Percentiles rank a stretch among this genome's conserved stretches.
These are phyloP conservation scores for Diplocarpon mali DNA, from an alignment of 2,329 filamentous ascomycete species.

Conservation along the genomic window DNA sequence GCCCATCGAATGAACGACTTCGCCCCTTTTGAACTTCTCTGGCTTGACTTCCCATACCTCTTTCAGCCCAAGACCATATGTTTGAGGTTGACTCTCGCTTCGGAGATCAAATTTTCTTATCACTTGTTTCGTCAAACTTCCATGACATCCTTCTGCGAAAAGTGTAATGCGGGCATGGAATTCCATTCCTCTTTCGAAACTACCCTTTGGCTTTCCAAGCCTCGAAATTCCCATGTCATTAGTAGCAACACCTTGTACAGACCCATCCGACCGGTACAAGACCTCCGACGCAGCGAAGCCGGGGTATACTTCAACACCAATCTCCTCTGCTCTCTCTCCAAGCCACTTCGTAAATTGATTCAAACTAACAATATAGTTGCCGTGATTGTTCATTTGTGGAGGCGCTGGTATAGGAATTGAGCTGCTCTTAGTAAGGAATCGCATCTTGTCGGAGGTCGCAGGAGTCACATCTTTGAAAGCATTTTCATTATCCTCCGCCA, in stretches of 20 bases:
- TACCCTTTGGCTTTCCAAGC: slow-evolving; percentile 75
- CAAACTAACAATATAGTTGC: slow-evolving; percentile 93
- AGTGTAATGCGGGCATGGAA: slow-evolving; percentile 89
- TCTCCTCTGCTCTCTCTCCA: slow-evolving; percentile 88
- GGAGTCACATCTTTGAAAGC: slow-evolving; percentile 82
- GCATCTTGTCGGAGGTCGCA: slow-evolving; percentile 77
- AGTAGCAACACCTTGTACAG: slow-evolving; percentile 87
- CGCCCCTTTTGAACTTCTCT: slow-evolving; percentile 79
- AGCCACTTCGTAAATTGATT: slow-evolving; percentile 96
- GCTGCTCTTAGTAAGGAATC: slow-evolving; percentile 75
- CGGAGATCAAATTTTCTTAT: slow-evolving; percentile 89
- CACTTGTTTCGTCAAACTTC: slow-evolving; percentile 88
- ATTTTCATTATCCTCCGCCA: slow-evolving; percentile 74
- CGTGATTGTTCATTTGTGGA: slow-evolving; percentile 96
- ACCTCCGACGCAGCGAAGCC: slow-evolving; percentile 93
- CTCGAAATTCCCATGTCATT: slow-evolving; percentile 84
- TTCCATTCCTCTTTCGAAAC: slow-evolving; percentile 95
- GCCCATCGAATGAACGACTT: slow-evolving; percentile 83
- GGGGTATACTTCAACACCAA: slow-evolving; percentile 91
- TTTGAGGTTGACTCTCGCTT: slow-evolving; percentile 83
- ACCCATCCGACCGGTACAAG: slow-evolving; percentile 74
- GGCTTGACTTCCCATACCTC: slow-evolving; percentile 96
- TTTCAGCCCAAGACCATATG: slow-evolving; percentile 88
- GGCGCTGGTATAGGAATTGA: slow-evolving; percentile 76
- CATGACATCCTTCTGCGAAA: slow-evolving; percentile 91